A percentile compares a stretch with the other conserved stretches of the same genome.
Conservation (phyloP, 306 rosid genomes). For the Potentilla sterilis region DNA sequence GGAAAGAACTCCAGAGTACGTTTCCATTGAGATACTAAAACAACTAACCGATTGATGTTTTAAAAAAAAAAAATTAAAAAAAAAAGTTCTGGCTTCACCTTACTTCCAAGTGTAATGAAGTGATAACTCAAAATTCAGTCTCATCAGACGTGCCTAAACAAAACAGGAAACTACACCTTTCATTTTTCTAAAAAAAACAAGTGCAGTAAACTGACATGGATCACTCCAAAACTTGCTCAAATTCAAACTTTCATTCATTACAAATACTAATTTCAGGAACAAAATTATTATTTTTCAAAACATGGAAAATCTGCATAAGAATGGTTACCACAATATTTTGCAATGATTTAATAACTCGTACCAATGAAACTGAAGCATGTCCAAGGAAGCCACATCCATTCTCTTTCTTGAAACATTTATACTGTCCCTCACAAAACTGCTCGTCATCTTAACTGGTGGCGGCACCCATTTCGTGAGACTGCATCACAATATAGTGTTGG, state of each 20-base stretch:
- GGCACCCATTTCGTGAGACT: constrained; percentile 99
- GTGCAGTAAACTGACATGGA: background rate
- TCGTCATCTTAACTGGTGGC: constrained; percentile 94
- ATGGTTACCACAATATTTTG: background rate
- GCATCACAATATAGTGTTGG: constrained; percentile 29
- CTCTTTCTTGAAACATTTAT: constrained; percentile 82
- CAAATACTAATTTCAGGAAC: background rate
- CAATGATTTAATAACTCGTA: constrained; percentile 20
- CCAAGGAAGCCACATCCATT: constrained; percentile 91
- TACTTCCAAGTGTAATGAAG: background rate
- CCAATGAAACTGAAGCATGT: constrained; percentile 99
- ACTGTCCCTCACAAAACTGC: constrained; percentile 78
- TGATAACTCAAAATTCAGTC: background rate
- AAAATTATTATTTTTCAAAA: background rate
- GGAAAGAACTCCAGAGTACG: background rate
- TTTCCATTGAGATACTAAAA: background rate
- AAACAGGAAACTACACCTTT: background rate
- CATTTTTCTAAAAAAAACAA: background rate
- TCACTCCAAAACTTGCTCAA: background rate
- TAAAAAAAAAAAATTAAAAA: no score
- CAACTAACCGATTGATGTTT: constrained; percentile 1
- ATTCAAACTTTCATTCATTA: background rate
- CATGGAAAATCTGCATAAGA: background rate
- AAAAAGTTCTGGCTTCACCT: background rate
- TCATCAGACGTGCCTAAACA: background rate